phyloP scores from a whole-genome alignment of 768 basidiomycete species.

The Cystobasidiopsis lactophilus region DNA sequence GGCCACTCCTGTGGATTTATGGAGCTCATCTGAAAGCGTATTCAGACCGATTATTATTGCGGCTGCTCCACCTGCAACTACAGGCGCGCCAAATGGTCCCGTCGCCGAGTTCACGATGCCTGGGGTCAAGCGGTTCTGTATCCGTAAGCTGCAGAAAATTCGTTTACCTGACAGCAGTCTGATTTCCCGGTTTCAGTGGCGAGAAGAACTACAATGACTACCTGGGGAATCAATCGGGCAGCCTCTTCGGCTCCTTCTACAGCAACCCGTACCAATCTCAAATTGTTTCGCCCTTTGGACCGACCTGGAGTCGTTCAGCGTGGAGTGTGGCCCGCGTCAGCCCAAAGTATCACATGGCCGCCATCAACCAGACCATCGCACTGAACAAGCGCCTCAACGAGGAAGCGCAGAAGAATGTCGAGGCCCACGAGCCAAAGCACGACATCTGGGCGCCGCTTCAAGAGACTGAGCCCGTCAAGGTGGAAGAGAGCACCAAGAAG shows the following conservation, averaged over 20 bases:
- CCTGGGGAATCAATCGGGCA: background rate
- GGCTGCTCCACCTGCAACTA: conserved; percentile 7
- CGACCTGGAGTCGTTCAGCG: background rate
- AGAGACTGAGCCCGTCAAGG: background rate
- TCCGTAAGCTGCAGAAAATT: background rate
- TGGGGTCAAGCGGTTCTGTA: background rate
- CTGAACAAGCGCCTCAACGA: conserved; percentile 13
- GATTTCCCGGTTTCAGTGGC: background rate
- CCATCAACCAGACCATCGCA: conserved; percentile 7
- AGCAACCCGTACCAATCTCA: conserved; percentile 3
- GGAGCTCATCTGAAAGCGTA: too few species aligned
- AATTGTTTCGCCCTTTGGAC: conserved; percentile 4
- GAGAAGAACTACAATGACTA: background rate
- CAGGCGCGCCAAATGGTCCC: background rate
- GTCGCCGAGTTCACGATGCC: background rate
- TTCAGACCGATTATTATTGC: conserved; percentile 11
- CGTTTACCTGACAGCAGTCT: background rate
- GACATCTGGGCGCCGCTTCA: conserved; percentile 9
- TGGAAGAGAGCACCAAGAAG: background rate
- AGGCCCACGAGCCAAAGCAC: conserved; percentile 11
- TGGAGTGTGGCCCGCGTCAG: background rate
- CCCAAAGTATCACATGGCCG: background rate
- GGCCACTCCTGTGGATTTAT: too few species aligned
- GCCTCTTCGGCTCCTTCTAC: background rate
- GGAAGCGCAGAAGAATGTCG: conserved; percentile 10